Base-by-base conservation (phyloP, 495 filamentous ascomycete genomes). In the Patellaria atrata region DNA sequence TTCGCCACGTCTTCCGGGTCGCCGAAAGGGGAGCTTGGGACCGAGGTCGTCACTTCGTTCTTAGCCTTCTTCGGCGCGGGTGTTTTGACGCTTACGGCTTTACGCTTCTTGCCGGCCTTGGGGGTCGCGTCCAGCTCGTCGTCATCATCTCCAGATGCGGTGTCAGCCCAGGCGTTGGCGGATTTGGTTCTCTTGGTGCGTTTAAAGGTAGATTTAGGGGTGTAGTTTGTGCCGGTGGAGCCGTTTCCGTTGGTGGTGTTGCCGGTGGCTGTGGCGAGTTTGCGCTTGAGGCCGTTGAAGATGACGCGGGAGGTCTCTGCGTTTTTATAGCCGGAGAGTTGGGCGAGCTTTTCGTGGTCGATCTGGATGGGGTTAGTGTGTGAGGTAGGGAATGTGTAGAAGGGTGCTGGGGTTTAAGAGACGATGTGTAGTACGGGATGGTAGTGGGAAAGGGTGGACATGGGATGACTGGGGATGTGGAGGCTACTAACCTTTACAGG, bases 211-310 rank as follows among this genome's bases (percentile, higher is more conserved):
- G n/a, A n/a, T 17, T 31, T 31, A 9, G 28, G 15, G 8, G 11
- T 3, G 2, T 17, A 13, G 3, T 31, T n/a, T n/a, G n/a, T n/a
- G n/a, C n/a, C n/a, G n/a, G n/a, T n/a, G n/a, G n/a, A n/a, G 22
- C 5, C 21, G 8, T 21, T 8, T 12, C 26, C 14, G 24, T 37
- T 30, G 18, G 40, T n/a, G 11, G 23, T 37, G 27, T 36, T 44
- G 27, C 16, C 32, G 9, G 30, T 28, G 27, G 27, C 29, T 5
- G 13, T n/a, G 14, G 31, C 35, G 32, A 50, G 22, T 23, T 50
- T 50, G 30, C 42, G 41, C 19, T 43, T 45, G 26, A 50, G 25
- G 2, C 40, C 43, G 20, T 42, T 35, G n/a, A 45, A n/a, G 15
- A 43, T 50, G 20, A 43, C 38, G 7, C 13, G 10, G 22, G 46